phyloP scores from a whole-genome alignment of 2,329 filamentous ascomycete genomes.

The Trichophyton simii region DNA sequence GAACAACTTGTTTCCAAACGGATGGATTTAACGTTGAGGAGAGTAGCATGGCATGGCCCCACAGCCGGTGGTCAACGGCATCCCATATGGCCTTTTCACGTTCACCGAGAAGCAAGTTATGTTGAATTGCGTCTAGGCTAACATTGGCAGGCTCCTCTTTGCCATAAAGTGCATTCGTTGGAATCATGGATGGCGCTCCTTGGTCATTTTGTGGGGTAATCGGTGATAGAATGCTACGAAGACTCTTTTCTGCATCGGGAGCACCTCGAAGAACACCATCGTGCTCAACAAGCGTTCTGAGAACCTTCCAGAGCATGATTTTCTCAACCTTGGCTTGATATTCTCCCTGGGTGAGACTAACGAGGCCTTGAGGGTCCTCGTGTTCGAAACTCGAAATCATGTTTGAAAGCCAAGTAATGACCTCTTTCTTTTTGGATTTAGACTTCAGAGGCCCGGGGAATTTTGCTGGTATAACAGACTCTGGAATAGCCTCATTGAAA shows the following conservation, averaged over 20 bases:
- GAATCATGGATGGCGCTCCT: constrained; percentile 1
- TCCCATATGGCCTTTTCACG: constrained; percentile 87
- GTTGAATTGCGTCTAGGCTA: constrained; percentile 10
- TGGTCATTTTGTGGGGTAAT: constrained; percentile 28
- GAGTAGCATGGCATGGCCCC: constrained; percentile 92
- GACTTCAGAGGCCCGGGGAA: constrained; percentile 83
- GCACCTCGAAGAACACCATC: constrained; percentile 72
- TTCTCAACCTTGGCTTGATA: constrained; percentile 61
- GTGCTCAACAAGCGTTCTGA: constrained; percentile 69
- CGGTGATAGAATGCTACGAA: constrained; percentile 62
- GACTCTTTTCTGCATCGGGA: constrained; percentile 56
- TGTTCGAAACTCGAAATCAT: constrained; percentile 65
- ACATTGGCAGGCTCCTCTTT: constrained; percentile 9
- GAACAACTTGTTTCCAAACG: constrained; percentile 82
- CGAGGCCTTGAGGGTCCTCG: constrained; percentile 30
- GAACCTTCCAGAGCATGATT: constrained; percentile 73
- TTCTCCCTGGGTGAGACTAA: constrained; percentile 39
- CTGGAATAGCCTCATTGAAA: constrained; percentile 59
- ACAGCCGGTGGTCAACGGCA: constrained; percentile 82
- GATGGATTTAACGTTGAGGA: constrained; percentile 55
- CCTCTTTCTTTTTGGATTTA: constrained; percentile 93
- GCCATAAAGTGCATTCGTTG: neutral
- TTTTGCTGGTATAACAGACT: constrained; percentile 59
- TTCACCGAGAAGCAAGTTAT: constrained; percentile 58
- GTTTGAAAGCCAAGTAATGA: constrained; percentile 62